Conservation (phyloP, 75 land plant species). For the Selaginella moellendorffii region DNA sequence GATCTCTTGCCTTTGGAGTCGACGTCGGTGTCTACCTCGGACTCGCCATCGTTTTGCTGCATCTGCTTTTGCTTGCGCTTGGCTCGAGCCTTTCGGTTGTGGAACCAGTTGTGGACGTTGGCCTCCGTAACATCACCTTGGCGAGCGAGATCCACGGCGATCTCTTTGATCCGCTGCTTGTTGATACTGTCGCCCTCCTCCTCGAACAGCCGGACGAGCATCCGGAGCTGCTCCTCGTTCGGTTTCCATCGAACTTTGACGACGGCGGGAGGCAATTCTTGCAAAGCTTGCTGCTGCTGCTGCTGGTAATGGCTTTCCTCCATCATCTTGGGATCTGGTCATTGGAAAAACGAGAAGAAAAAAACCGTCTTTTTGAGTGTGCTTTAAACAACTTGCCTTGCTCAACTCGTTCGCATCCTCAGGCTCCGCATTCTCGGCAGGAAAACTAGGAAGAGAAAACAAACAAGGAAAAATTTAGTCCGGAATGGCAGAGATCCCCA, state of each 20-base stretch:
- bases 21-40: not conserved
- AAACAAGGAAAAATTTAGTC: no score
- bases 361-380: not conserved
- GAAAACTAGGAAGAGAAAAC: not conserved
- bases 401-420: not conserved
- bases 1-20: not conserved
- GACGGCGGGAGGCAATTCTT: not conserved
- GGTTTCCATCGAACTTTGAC: slow-evolving; percentile 4
- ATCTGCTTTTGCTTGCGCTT: not conserved
- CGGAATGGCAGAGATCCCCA: no score
- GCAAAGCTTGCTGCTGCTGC: not conserved
- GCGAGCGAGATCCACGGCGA: not conserved
- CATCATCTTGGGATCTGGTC: not conserved
- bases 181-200: slow-evolving; percentile 1
- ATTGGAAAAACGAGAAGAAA: not conserved
- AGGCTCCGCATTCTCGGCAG: not conserved
- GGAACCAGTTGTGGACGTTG: not conserved
- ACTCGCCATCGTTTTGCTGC: not conserved
- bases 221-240: slow-evolving; percentile 4
- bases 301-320: not conserved
- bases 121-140: not conserved
- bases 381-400: not conserved
- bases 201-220: not conserved
- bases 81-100: not conserved
- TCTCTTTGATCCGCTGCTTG: slow-evolving; percentile 7